Base-by-base conservation (phyloP, 208 protist genomes). In the Crithidia fasciculata region DNA sequence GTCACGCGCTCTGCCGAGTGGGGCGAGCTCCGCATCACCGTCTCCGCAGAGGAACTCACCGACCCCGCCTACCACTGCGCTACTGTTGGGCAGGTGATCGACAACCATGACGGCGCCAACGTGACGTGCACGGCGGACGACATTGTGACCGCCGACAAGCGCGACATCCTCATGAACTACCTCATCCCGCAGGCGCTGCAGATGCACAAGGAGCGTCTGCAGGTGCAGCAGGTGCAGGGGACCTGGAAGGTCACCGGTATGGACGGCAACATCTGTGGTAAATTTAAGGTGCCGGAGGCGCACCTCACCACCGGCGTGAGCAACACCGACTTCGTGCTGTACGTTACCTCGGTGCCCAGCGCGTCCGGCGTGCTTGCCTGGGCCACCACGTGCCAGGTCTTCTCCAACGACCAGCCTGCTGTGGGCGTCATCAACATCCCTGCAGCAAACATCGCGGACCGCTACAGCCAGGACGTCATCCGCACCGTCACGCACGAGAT, bases 401-500 rank as follows among this genome's bases (percentile, higher is more conserved):
- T 77, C 16, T 7, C 50, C 2, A 57, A 64, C 37, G 43, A 37
- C 10, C 82, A 68, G 0, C 84, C 86, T 6, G 36, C 82, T 16
- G 69, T 85, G 19, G 89, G 83, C n/a, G 83, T 84, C 18, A 59
- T 78, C 45, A 92, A 92, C 76, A 62, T 94, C 16, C 71, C 76
- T 3, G 79, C 89, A 3, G 59, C 40, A 44, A 57, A 81, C 56
- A 72, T 92, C 50, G n/a, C 16, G 12, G 7, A 15, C 5, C 13
- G 6, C 19, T 49, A 69, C 41, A 52, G 63, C 18, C 56, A 64
- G 18, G 2, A 7, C 7, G 70, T 45, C 7, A 68, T 79, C 4
- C 82, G 80, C 53, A 59, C 64, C 8, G 63, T 89, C 6, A 67
- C 83, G 9, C 95, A 98, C 68, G 95, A 96, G 79, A 76, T 97